Evolutionary conservation across 805 yeast species (phyloP).

Genomic region (Ogataea angusta): DNA sequence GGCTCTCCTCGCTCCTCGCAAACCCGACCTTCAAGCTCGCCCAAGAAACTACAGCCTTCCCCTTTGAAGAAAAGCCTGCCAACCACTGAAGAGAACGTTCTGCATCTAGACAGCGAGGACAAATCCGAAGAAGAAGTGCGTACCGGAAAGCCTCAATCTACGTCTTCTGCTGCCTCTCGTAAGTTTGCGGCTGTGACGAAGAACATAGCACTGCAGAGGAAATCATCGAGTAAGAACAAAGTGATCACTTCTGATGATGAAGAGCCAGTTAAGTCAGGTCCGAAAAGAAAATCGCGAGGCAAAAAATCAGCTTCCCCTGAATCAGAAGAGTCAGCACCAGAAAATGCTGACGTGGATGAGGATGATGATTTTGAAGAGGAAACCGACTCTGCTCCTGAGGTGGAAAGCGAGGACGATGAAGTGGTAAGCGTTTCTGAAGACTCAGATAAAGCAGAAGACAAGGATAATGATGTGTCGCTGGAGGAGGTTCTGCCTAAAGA

Average conservation of each 20-base stretch:
- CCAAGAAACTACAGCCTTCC: constrained; percentile 19
- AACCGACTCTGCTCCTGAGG: constrained; percentile 1
- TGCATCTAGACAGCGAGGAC: not conserved
- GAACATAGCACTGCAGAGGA: constrained; percentile 27
- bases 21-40: constrained; percentile 1
- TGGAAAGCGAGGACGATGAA: constrained; percentile 4
- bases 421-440: constrained; percentile 11
- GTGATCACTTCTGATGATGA: constrained; percentile 1
- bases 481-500: constrained; percentile 4
- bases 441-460: constrained; percentile 7
- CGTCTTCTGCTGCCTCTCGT: not conserved
- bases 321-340: not conserved
- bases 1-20: constrained; percentile 20
- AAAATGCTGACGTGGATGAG: constrained; percentile 14
- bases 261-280: not conserved
- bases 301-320: not conserved
- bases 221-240: constrained; percentile 8
- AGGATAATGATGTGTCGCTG: not conserved
- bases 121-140: constrained; percentile 5
- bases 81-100: not conserved
- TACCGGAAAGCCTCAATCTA: not conserved
- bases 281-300: not conserved
- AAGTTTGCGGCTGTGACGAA: constrained; percentile 26
- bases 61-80: constrained; percentile 17
- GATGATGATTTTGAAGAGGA: constrained; percentile 15